These are phyloP conservation scores for Exophiala dermatitidis DNA, from an alignment of 2,329 filamentous ascomycete genomes.

Conservation along the genomic window DNA sequence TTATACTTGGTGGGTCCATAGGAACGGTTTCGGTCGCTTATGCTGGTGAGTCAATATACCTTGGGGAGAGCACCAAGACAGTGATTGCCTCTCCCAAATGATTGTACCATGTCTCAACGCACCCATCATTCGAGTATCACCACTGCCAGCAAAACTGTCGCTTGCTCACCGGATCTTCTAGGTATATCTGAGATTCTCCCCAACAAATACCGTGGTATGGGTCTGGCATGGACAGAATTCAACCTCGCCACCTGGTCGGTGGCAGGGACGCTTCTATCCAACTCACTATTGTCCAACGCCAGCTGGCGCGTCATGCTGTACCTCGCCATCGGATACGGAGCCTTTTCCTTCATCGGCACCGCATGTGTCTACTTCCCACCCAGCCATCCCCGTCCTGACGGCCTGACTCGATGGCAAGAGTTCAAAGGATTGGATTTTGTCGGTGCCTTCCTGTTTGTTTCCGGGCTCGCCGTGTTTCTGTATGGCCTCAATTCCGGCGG, in stretches of 20 bases:
- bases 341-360: constrained; percentile 45
- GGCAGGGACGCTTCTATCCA: constrained; percentile 18
- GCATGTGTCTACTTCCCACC: constrained; percentile 47
- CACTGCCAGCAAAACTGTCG: no score
- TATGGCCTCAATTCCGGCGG: constrained; percentile 34
- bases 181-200: constrained; percentile 20
- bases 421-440: constrained; percentile 45
- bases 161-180: not conserved
- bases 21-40: constrained; percentile 18
- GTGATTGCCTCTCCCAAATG: no score
- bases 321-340: constrained; percentile 47
- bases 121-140: no score
- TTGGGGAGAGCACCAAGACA: no score
- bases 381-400: constrained; percentile 37
- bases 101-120: no score
- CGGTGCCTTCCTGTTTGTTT: constrained; percentile 45
- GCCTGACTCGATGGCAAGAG: constrained; percentile 37
- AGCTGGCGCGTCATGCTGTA: constrained; percentile 53
- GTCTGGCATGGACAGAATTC: constrained; percentile 19
- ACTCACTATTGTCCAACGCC: constrained; percentile 29
- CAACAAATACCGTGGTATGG: constrained; percentile 18
- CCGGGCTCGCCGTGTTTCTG: constrained; percentile 47
- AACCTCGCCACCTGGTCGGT: constrained; percentile 20
- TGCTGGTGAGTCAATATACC: constrained; percentile 5
- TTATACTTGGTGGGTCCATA: constrained; percentile 18